Base-by-base conservation (phyloP, 192 early-diverging fungal genomes). In the Phycomyces nitens region DNA sequence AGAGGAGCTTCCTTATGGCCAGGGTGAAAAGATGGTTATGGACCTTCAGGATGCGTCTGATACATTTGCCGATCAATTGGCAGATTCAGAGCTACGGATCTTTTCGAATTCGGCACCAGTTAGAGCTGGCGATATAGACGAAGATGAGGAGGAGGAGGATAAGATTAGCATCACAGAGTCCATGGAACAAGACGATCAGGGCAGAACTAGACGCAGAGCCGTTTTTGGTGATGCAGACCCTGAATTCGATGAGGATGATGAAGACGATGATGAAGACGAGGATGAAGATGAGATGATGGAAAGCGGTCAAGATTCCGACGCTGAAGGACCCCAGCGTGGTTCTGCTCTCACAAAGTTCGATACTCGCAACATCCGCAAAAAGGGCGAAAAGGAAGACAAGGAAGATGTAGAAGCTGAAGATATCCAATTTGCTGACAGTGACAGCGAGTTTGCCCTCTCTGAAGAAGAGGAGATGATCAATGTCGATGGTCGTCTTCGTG, bases 21-120 rank as follows among this genome's bases (percentile, higher is more conserved):
- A 84, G 65, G 97, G 97, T 20, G 94, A 99, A 68, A 83, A 86
- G 60, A 91, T 99, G 87, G 94, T 99, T 21, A 87, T 89, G 68
- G 86, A 92, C 65, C 75, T 99, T 56, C 97, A 99, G 74, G 90
- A 94, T 71, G 91, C 84, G 11, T 68, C 73, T 41, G 74, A 82
- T 56, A 94, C 93, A 10, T 67, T 94, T 26, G 88, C 82, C 29
- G 82, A 87, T 51, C 82, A 90, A 62, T 80, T 92, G 8, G 74
- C 82, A 65, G 73, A 76, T 12, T 88, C 84, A 66, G 77, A 83
- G 20, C 71, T 95, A 56, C 81, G 84, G 3, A 75, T 94, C 27
- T 94, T 94, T 67, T 77, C 79, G 12, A 63, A 73, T 41, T 89
- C 90, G 20, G 72, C 80, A 22, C 86, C 82, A 38, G 60, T 91